Base-by-base conservation (phyloP, 106 monocot genomes). In the Narthecium ossifragum region DNA sequence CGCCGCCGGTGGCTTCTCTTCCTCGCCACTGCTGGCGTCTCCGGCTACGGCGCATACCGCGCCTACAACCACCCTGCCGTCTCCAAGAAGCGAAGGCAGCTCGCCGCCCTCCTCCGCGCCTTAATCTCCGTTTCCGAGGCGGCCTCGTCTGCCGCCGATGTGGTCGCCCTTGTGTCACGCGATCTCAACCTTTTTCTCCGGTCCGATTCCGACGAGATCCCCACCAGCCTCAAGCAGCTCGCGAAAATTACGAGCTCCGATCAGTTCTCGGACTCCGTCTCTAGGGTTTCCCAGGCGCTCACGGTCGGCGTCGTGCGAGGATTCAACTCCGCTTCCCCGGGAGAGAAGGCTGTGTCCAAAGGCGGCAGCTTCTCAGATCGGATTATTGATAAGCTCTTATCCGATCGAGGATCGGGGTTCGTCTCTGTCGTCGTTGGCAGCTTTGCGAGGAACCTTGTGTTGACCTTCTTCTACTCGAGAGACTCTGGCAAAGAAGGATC, bases 101-200 rank as follows among this genome's bases (percentile, higher is more conserved):
- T 88, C 48, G 34, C 30, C 8, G 56, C 37, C 20, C 61, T 85
- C 40, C 31, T 85, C 51, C 56, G 62, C 24, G 60, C 74, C 37
- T 41, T 88, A 11, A 33, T 32, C 30, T 33, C 71, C 46, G 36
- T 84, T 15, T 58, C 73, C 31, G 75, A 72, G 3, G 77, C 84
- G 46, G 61, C 64, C 26, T 70, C 77, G 20, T 64, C 73, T 52
- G 56, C 80, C 27, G 78, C 79, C 21, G 79, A 79, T 31, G 57
- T 82, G 45, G 53, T 73, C 10, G 71, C 55, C 23, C 66, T 88
- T 10, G 59, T 85, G 26, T 74, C 84, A 51, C 53, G 59, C 51
- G 93, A 93, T 32, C 66, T 93, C 31, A 74, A 71, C 40, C 69
- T 43, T 2, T 93, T 93, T 70, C 73, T 93, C 30, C 74, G 68